Base-by-base conservation (phyloP, 169 alveolate genomes). In the Cryptosporidium bovis region DNA sequence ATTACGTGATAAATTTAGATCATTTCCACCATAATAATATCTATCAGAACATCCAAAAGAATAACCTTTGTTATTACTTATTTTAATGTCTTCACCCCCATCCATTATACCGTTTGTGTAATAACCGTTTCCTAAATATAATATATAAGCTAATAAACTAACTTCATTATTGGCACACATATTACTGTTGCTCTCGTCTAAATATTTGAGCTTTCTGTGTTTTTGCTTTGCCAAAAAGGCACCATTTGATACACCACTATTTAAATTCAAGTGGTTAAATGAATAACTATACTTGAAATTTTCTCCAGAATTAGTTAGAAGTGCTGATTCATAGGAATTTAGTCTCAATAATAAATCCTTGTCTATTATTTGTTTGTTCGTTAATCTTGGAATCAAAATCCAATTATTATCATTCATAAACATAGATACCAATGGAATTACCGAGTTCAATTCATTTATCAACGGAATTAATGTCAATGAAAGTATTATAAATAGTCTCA, bases 331-430 rank as follows among this genome's bases (percentile, higher is more conserved):
- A 4, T 62, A 62, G 5, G 51, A 66, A 46, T 62, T 77, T 40
- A 77, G 18, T 60, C 87, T 77, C 12, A 77, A 15, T 40, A 77
- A 50, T 6, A 77, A 50, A 44, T 77, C 87, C 20, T 60, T 60
- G 18, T 77, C 56, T 34, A 77, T 58, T 58, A 34, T 56, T 56
- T 62, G 64, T 18, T 46, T 60, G 56, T 77, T 77, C 65, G 34
- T 60, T 20, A 62, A 60, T 56, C 44, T 60, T 40, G 87, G 87
- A 3, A 77, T 7, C 10, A 77, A 31, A 24, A 77, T 36, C 87
- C 87, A 77, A 44, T 77, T 51, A 44, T 27, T 77, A 24, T 77
- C 87, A 24, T 64, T 77, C 18, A 77, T 13, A 44, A 77, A 77
- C 18, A 60, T 51, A n/a, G 77, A 58, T 20, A 77, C 15, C 2